Conservation (phyloP, 768 basidiomycete genomes). For the Leccinum aurantiacum region DNA sequence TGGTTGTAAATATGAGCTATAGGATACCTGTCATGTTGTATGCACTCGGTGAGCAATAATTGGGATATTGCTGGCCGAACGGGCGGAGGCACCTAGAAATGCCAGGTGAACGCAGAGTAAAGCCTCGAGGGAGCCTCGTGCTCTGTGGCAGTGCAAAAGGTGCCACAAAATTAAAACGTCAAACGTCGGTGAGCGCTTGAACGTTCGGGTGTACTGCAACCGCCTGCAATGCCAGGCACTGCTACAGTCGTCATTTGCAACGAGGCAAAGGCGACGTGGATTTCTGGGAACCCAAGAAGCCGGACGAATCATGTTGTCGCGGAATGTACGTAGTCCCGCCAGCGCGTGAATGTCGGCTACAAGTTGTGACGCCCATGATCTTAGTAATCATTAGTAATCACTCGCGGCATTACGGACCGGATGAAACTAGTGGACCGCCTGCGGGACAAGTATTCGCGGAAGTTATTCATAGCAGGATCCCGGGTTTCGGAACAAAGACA, state of each 20-base stretch:
- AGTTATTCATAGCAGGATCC: background rate
- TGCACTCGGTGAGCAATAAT: background rate
- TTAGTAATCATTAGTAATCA: background rate
- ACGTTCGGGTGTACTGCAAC: slow-evolving; percentile 7
- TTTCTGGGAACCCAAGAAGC: slow-evolving; percentile 5
- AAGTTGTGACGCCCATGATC: background rate
- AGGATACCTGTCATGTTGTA: slow-evolving; percentile 2
- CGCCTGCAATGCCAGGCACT: slow-evolving; percentile 14
- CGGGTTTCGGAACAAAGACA: background rate
- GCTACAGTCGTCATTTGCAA: slow-evolving; percentile 12
- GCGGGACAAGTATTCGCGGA: background rate
- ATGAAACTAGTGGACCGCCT: too few species aligned
- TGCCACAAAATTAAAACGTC: background rate
- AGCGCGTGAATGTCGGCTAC: background rate
- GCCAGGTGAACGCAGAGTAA: background rate
- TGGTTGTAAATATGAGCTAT: slow-evolving; percentile 4
- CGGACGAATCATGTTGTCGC: background rate
- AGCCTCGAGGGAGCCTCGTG: slow-evolving; percentile 31
- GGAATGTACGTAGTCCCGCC: background rate
- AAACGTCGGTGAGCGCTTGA: slow-evolving; percentile 7
- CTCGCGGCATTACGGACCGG: background rate
- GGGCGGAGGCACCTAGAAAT: background rate
- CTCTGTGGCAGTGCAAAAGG: slow-evolving; percentile 23
- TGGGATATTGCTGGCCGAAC: background rate
- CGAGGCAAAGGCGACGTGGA: slow-evolving; percentile 23